Evolutionary conservation across 1,284 basidiomycete genomes (phyloP), one percentile per base, ranked within the genome.

Genomic region (Rhodotorula mucilaginosa): DNA sequence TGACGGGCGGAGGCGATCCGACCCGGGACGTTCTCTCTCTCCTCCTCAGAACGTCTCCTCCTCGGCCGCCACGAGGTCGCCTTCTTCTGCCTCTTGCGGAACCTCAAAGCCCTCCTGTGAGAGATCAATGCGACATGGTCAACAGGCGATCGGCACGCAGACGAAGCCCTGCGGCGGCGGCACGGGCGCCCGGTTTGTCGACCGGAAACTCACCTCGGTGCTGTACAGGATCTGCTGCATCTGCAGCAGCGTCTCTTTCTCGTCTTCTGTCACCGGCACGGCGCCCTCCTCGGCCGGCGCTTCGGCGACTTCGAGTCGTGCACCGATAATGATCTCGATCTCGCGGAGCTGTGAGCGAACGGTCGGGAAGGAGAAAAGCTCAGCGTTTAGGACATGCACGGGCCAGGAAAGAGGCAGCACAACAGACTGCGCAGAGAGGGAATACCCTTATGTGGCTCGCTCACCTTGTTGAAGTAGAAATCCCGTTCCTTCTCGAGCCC

Each of bases 391-490:
- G 10, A 1, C 39, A 0, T 44, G 39, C 39, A 44, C 39, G 39
- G 39, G 2, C 39, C 39, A 10, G 10, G 12, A 44, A 44, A 44
- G 39, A 44, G 10, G 26, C 18, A 39, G 48, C n/a, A 26, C 46
- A 39, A 54, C 21, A 54, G 19, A 18, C 2, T 21, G 31, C 16
- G 29, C 19, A 23, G 39, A 34, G 56, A n/a, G 54, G 65, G 46
- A 10, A 65, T 58, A 71, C 66, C 61, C 63, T 65, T 23, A 47
- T n/a, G 31, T 10, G 21, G 26, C 2, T 21, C 54, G 79, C 86
- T 64, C 75, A 91, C 92, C 88, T 98, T 99, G 78, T 90, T 89
- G 83, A 98, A 99, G 83, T 99, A 99, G 82, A 99, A 99, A 82
- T 98, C 95, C 19, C 79, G 47, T 68, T 79, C 78, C 69, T 78